Percentiles rank a stretch among this genome's conserved stretches.
phyloP scores from a whole-genome alignment of 352 stramenopile species.

The Thraustochytrium sp. region DNA sequence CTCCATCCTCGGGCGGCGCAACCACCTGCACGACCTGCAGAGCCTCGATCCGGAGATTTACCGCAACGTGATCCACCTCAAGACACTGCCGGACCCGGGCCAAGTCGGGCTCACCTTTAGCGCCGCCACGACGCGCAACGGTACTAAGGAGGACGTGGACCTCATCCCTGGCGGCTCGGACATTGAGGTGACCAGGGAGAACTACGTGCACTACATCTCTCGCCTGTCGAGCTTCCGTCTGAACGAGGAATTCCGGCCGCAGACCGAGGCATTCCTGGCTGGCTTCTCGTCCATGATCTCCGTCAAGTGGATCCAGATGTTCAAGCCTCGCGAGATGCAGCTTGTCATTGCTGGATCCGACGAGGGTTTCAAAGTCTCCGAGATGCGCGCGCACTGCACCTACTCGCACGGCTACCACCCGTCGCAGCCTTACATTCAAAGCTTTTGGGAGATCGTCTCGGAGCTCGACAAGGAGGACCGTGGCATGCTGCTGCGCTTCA shows the following conservation, averaged over 20 bases:
- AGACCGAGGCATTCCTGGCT: constrained; percentile 82
- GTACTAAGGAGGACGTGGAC: constrained; percentile 65
- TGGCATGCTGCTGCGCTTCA: constrained; percentile 83
- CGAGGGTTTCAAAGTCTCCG: constrained; percentile 84
- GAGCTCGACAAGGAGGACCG: constrained; percentile 79
- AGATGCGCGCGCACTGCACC: constrained; percentile 76
- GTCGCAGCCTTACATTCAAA: constrained; percentile 53
- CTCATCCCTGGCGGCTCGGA: constrained; percentile 74
- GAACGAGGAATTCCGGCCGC: constrained; percentile 80
- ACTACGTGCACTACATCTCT: constrained; percentile 89
- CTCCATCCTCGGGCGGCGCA: constrained; percentile 73
- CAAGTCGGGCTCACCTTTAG: constrained; percentile 51
- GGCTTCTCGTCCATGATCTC: constrained; percentile 88
- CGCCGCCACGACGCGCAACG: background rate
- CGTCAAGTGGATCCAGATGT: constrained; percentile 80
- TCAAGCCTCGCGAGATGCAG: constrained; percentile 92
- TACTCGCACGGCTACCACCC: constrained; percentile 82
- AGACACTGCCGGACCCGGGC: constrained; percentile 82
- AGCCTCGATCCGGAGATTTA: constrained; percentile 90
- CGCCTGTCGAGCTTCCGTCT: constrained; percentile 90
- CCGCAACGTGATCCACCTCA: constrained; percentile 87
- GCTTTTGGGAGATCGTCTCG: constrained; percentile 71
- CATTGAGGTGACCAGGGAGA: constrained; percentile 75
- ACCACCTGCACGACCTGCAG: constrained; percentile 79
- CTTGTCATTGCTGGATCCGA: constrained; percentile 85